phyloP scores from a whole-genome alignment of 75 land plant genomes.

The Azolla pinnata region DNA sequence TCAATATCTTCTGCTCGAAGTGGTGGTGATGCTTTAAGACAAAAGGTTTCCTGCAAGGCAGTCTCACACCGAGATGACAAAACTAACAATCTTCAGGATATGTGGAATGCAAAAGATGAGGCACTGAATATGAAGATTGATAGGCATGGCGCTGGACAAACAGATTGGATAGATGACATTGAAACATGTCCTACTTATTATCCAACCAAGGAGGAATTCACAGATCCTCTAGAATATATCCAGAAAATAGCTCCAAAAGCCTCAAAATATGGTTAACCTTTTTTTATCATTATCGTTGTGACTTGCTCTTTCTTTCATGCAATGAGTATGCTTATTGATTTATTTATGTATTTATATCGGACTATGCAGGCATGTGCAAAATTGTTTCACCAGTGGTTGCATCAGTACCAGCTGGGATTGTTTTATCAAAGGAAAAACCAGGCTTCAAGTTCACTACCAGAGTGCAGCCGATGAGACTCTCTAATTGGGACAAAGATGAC shows the following conservation, averaged over 20 bases:
- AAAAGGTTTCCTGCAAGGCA: slow-evolving; percentile 32
- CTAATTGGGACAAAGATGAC: slow-evolving; percentile 73
- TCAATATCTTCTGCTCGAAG: slow-evolving; percentile 32
- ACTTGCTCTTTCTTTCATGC: neutral
- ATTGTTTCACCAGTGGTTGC: slow-evolving; percentile 68
- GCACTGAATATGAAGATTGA: slow-evolving; percentile 33
- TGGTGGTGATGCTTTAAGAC: slow-evolving; percentile 56
- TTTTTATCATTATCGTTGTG: neutral
- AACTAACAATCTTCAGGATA: slow-evolving; percentile 7
- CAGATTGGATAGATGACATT: slow-evolving; percentile 63
- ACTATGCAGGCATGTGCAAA: slow-evolving; percentile 72
- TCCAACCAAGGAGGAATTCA: slow-evolving; percentile 84
- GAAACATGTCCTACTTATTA: slow-evolving; percentile 61
- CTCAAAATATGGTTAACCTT: slow-evolving; percentile 58
- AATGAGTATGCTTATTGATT: neutral
- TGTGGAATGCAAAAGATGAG: slow-evolving; percentile 14
- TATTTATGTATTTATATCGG: too few relatives aligned
- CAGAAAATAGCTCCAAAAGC: slow-evolving; percentile 69
- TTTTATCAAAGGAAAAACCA: slow-evolving; percentile 64
- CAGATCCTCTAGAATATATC: slow-evolving; percentile 68
- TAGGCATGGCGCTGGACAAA: slow-evolving; percentile 34
- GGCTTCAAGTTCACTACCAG: slow-evolving; percentile 76
- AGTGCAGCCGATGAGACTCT: slow-evolving; percentile 74
- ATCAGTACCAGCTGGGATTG: slow-evolving; percentile 75
- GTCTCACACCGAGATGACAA: slow-evolving; percentile 14